Conservation (phyloP, 164 flowering plant species). For the Tetracentron sinense region DNA sequence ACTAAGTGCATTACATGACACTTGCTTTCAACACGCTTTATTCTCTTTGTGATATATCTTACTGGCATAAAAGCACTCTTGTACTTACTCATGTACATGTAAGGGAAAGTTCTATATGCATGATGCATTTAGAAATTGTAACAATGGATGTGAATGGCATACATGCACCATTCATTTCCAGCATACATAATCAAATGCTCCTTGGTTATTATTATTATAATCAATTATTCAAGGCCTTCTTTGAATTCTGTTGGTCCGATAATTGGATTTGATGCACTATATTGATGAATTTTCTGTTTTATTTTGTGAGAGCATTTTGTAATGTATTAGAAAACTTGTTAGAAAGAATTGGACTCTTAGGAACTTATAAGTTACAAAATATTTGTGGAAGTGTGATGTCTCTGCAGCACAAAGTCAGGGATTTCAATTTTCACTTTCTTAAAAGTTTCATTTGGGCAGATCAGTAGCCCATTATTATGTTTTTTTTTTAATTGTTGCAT, state of each 20-base stretch:
- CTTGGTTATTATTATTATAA: too few relatives aligned
- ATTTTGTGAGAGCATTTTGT: background rate
- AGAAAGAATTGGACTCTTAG: background rate
- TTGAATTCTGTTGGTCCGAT: background rate
- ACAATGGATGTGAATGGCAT: too few relatives aligned
- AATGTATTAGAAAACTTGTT: background rate
- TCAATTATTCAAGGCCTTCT: too few relatives aligned
- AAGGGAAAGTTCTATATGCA: too few relatives aligned
- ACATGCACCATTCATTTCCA: too few relatives aligned
- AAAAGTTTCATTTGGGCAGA: background rate
- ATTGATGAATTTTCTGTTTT: background rate
- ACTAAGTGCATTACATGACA: too few relatives aligned
- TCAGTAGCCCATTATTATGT: background rate
- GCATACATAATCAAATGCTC: too few relatives aligned
- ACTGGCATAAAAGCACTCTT: too few relatives aligned
- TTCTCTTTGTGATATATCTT: too few relatives aligned
- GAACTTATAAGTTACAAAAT: background rate
- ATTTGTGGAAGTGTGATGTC: background rate
- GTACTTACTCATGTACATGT: too few relatives aligned
- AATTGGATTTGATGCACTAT: background rate
- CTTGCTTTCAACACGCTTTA: too few relatives aligned
- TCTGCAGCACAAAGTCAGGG: background rate
- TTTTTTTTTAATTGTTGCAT: background rate
- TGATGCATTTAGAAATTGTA: too few relatives aligned
- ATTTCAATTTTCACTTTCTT: background rate